Percentiles rank a stretch among this genome's conserved stretches.
Conservation (phyloP, 2,329 filamentous ascomycete genomes). For the Diaporthe destruens region DNA sequence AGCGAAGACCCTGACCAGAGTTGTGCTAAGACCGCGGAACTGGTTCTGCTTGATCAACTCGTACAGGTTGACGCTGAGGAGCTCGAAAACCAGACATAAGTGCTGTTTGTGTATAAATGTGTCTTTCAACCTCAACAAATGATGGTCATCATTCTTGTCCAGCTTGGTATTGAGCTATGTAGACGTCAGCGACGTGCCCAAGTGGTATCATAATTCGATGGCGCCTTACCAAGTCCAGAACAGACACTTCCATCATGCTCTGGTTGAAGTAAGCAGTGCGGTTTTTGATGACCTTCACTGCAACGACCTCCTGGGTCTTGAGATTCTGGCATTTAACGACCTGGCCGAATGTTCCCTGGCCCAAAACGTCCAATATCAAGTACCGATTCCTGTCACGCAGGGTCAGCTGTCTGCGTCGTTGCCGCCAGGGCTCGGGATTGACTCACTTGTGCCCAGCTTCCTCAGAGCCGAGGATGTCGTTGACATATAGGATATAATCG, state of each 20-base stretch:
- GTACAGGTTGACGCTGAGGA: constrained; percentile 97
- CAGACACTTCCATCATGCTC: constrained; percentile 99
- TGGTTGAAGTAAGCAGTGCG: constrained; percentile 99
- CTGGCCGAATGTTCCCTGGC: constrained; percentile 97
- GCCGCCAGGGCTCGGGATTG: neutral
- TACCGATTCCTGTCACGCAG: constrained; percentile 80
- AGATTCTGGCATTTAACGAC: constrained; percentile 99
- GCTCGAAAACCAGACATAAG: constrained; percentile 94
- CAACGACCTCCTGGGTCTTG: constrained; percentile 98
- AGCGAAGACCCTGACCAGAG: constrained; percentile 95
- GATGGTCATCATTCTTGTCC: constrained; percentile 99
- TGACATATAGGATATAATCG: constrained; percentile 99
- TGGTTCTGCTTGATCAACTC: constrained; percentile 99
- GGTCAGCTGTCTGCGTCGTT: constrained; percentile 29
- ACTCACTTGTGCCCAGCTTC: constrained; percentile 96
- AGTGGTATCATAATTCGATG: constrained; percentile 11
- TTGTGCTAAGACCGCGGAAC: constrained; percentile 96
- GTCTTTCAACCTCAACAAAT: constrained; percentile 92
- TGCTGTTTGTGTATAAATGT: constrained; percentile 99
- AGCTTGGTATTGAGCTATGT: constrained; percentile 93
- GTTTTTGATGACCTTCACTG: constrained; percentile 99
- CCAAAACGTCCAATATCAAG: constrained; percentile 94
- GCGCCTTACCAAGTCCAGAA: constrained; percentile 84
- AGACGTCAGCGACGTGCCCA: constrained; percentile 29
- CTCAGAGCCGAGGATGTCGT: constrained; percentile 97